Base-by-base conservation (phyloP, 2,329 filamentous ascomycete genomes). In the Arthroderma sp. region DNA sequence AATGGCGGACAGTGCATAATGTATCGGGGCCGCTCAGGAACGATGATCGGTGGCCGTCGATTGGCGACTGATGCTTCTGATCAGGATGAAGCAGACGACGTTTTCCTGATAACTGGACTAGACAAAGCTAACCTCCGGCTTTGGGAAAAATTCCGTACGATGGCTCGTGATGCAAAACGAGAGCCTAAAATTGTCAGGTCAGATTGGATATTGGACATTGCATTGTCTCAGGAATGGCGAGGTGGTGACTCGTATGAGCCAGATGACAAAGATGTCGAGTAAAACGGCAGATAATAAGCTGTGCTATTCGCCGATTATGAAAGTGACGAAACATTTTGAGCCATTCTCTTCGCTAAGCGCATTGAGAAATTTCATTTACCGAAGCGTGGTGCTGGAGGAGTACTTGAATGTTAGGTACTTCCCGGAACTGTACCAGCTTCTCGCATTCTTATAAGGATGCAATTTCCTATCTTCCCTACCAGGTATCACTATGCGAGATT, bases 181-280 rank as follows among this genome's bases (percentile, higher is more conserved):
- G 80, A 84, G 63, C 85, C 91, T 2, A 79, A 87, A 56, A 84
- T 98, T 41, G 89, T 96, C 23, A 81, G 81, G 51, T 81, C 87
- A 2, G 91, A 98, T 68, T 98, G 93, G 93, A 71, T 98, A 65
- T 75, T 98, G 58, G 86, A 91, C 66, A 84, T 90, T 59, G 88
- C 89, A 3, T 91, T 98, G 87, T 83, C 82, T 65, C 93, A 98
- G 73, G 79, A 89, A 70, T 75, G 93, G 61, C 76, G 77, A n/a
- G 85, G 83, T 70, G 77, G 83, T 58, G 74, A 83, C 41, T 80
- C 77, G 63, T 89, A 88, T 67, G 72, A 73, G 63, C 56, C 74
- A 60, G 65, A 60, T 17, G 70, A 72, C 51, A 66, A 67, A 2
- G 67, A 66, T 62, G 57, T 9, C 13, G 11, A 13, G n/a, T 23